Evolutionary conservation across 108 stramenopile species (phyloP).

Genomic region (Ochromonas danica): DNA sequence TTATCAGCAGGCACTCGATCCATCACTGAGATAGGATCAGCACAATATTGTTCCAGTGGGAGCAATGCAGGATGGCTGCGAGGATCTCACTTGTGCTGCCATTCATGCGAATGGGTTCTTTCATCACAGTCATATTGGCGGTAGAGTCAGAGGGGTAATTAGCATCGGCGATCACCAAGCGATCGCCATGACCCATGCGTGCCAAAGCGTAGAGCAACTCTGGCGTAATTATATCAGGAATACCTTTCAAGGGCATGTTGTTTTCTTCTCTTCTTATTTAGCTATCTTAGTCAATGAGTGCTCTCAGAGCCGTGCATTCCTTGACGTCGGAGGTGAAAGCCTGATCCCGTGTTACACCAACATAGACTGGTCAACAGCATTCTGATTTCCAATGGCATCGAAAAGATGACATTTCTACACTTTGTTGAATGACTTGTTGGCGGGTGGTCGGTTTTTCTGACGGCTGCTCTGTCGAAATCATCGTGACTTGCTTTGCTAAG

Average conservation of each 20-base stretch:
- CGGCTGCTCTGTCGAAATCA: too few relatives aligned
- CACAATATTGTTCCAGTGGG: constrained; percentile 4
- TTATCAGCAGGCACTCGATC: constrained; percentile 8
- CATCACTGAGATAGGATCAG: not conserved
- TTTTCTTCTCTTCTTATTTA: too few relatives aligned
- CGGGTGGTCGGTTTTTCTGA: too few relatives aligned
- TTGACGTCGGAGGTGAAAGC: too few relatives aligned
- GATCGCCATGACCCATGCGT: constrained; percentile 4
- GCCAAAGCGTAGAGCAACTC: constrained; percentile 1
- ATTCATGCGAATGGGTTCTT: not conserved
- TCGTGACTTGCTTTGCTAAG: too few relatives aligned
- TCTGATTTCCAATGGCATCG: too few relatives aligned
- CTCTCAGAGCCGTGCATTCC: too few relatives aligned
- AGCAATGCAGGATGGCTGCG: not conserved
- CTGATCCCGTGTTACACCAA: too few relatives aligned
- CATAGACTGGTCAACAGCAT: too few relatives aligned
- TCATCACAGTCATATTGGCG: not conserved
- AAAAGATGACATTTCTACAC: too few relatives aligned
- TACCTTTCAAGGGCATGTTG: constrained; percentile 6
- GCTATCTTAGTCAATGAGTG: too few relatives aligned
- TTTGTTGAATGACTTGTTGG: too few relatives aligned
- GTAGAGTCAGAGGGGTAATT: constrained; percentile 12
- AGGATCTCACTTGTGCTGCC: not conserved
- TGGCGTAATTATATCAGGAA: constrained; percentile 1
- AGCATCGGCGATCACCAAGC: constrained; percentile 8